These are phyloP conservation scores for Quercus phellos DNA, from an alignment of 331 rosid species.

Conservation along the genomic window DNA sequence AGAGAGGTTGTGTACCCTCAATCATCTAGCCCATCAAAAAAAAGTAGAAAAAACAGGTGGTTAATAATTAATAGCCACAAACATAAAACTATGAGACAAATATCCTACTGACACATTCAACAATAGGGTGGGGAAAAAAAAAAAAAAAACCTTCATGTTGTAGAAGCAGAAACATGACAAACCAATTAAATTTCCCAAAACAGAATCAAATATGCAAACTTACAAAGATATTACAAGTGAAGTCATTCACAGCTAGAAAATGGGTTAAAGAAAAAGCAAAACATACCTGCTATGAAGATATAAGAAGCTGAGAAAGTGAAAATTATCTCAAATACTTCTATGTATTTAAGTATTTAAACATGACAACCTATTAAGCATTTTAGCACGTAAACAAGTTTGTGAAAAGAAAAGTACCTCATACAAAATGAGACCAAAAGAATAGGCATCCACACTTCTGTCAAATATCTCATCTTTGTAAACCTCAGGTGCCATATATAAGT, in stretches of 20 bases:
- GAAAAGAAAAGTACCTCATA: conserved; percentile 59
- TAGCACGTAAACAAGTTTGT: neutral
- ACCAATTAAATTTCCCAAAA: neutral
- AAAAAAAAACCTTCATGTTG: neutral
- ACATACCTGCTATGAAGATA: conserved; percentile 5
- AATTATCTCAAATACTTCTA: neutral
- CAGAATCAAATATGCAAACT: conserved; percentile 1
- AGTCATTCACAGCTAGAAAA: conserved; percentile 5
- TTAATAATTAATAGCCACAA: neutral
- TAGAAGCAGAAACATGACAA: neutral
- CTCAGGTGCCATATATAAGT: conserved; percentile 88
- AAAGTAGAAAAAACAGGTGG: neutral
- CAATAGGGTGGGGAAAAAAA: neutral
- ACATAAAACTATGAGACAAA: neutral
- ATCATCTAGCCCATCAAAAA: conserved; percentile 54
- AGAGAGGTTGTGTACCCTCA: conserved; percentile 75
- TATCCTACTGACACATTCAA: conserved; percentile 4
- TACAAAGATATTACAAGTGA: conserved; percentile 5
- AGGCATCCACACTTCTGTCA: conserved; percentile 78
- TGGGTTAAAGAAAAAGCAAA: conserved; percentile 1
- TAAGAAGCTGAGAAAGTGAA: conserved; percentile 11
- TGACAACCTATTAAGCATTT: conserved; percentile 10
- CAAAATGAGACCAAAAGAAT: conserved; percentile 82
- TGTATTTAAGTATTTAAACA: conserved; percentile 1
- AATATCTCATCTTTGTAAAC: conserved; percentile 68